These are phyloP conservation scores for Ceratobasidium sp. DNA, from an alignment of 1,284 basidiomycete genomes.

Conservation along the genomic window DNA sequence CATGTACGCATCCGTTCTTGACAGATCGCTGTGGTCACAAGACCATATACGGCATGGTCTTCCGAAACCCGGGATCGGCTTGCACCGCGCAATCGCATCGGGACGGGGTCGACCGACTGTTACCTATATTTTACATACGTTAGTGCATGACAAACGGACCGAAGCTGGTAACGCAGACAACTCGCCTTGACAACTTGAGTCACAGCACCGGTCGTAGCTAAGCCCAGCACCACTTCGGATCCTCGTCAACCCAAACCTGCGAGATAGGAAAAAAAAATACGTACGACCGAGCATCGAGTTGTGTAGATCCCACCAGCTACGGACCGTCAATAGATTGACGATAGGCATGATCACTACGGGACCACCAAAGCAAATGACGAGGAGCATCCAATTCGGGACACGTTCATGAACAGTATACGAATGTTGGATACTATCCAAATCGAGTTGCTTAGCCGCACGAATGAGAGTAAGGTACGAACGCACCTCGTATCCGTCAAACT, in stretches of 20 bases:
- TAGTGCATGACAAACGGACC: background rate
- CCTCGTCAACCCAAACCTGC: constrained; percentile 23
- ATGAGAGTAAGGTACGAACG: constrained; percentile 46
- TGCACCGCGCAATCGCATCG: constrained; percentile 81
- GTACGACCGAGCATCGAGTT: constrained; percentile 77
- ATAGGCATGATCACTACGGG: constrained; percentile 72
- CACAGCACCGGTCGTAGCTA: constrained; percentile 77
- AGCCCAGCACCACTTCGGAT: constrained; percentile 73
- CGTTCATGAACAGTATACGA: constrained; percentile 85
- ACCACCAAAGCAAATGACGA: constrained; percentile 71
- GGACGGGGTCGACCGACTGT: constrained; percentile 87
- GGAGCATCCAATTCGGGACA: constrained; percentile 73
- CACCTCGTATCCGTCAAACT: constrained; percentile 81
- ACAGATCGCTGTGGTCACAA: constrained; percentile 80
- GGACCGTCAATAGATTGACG: constrained; percentile 73
- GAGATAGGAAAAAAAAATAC: constrained; percentile 48
- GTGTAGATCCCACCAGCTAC: constrained; percentile 90
- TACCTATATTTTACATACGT: constrained; percentile 45
- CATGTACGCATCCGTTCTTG: constrained; percentile 66
- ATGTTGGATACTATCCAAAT: constrained; percentile 51
- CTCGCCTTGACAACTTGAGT: constrained; percentile 84
- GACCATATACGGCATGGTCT: constrained; percentile 72
- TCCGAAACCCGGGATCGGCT: constrained; percentile 67
- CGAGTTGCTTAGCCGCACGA: background rate
- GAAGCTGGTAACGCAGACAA: background rate